Base-by-base conservation (phyloP, 2,329 filamentous ascomycete species). In the Hymenoscyphus occultus region DNA sequence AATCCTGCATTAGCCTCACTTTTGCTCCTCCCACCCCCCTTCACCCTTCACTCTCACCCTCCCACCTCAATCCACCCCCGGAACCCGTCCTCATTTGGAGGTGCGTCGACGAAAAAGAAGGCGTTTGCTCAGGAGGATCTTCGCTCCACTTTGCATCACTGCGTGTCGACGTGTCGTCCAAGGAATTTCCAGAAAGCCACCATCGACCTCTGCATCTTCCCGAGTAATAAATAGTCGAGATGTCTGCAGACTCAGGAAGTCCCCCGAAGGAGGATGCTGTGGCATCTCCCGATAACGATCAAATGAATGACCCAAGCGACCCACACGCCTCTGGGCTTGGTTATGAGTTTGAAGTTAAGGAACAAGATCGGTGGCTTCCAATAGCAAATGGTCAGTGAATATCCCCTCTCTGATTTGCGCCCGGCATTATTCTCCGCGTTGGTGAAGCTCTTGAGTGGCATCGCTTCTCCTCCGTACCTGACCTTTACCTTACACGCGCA, bases 321-420 rank as follows among this genome's bases (percentile, higher is more conserved):
- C 68, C 68, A 70, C 68, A 69, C 59, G 64, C 67, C 65, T 57
- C 62, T 58, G 89, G 86, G 78, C 84, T 90, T 80, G 88, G 83
- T 80, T 92, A 92, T 80, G 94, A 98, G 83, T 97, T 97, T 79
- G 94, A 98, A 82, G 94, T 98, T 80, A 98, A 98, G 85, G 95
- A 99, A 82, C 95, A 99, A 82, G 95, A 99, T 82, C 86, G 95
- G 85, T 99, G 95, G 95, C 87, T 99, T 79, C 95, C 95, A 78
- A 99, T 99, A 86, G 95, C 95, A 82, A 99, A 99, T 93, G 95
- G 95, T 99, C 86, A 86, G 95, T 95, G 80, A 71, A 70, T 67
- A 61, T 64, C 66, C 70, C 71, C 72, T 72, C 71, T 79, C 78
- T 82, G 80, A 83, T 83, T 84, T 83, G 80, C 81, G 81, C 78